Conservation (phyloP, 1,284 basidiomycete species). For the Binderoboletus segoi region DNA sequence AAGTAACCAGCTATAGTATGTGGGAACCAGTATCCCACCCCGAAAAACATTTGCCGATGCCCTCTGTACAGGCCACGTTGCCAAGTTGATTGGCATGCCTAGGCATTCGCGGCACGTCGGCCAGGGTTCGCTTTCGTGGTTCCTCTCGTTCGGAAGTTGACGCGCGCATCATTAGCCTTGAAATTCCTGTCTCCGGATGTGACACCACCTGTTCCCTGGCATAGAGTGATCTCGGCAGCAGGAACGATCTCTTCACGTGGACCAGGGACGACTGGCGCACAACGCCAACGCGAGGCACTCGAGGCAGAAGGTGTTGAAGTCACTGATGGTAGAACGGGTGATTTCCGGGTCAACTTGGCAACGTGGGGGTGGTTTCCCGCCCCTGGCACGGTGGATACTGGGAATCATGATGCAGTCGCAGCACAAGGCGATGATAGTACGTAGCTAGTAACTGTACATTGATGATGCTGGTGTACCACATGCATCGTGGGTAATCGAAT, state of each 20-base stretch:
- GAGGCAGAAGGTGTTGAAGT: constrained; percentile 66
- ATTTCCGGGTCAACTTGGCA: constrained; percentile 51
- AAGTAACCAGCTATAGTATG: constrained; percentile 72
- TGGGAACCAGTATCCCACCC: neutral
- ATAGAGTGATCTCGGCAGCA: constrained; percentile 67
- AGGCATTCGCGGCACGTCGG: constrained; percentile 83
- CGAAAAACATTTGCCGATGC: neutral
- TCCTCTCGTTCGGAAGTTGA: neutral
- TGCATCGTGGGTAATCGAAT: neutral
- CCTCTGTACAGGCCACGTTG: constrained; percentile 66
- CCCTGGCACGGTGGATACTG: constrained; percentile 30
- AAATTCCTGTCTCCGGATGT: constrained; percentile 65
- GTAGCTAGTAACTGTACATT: neutral
- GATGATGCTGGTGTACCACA: neutral
- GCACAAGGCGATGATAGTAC: neutral
- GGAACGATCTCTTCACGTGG: constrained; percentile 81
- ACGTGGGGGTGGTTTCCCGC: constrained; percentile 66
- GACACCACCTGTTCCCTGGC: constrained; percentile 73
- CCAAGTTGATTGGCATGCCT: constrained; percentile 83
- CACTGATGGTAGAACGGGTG: constrained; percentile 43
- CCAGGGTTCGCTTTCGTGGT: constrained; percentile 56
- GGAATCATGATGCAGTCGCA: neutral
- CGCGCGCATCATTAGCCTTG: constrained; percentile 50
- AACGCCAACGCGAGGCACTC: constrained; percentile 57
- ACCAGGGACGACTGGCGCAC: constrained; percentile 66